Evolutionary conservation across 371 early-diverging fungal genomes (phyloP).

Genomic region (Saksenaea vasiformis): DNA sequence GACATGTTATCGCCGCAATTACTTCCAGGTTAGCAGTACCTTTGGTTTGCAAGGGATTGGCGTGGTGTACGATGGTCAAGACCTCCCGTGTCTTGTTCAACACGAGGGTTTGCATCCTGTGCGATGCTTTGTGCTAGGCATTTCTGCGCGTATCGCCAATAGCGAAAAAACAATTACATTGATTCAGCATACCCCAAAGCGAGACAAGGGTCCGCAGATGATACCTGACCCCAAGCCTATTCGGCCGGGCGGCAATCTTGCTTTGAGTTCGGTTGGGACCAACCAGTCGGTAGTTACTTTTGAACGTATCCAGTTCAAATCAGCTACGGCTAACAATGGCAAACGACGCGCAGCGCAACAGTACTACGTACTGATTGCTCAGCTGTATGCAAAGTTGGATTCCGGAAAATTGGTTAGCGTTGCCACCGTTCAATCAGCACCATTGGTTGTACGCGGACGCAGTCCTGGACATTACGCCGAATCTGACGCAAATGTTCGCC

Average conservation of each 20-base stretch:
- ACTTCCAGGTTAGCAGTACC: constrained; percentile 86
- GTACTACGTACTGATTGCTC: constrained; percentile 78
- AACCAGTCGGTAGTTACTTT: constrained; percentile 73
- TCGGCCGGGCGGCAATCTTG: constrained; percentile 61
- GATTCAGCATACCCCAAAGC: constrained; percentile 92
- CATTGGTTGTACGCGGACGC: constrained; percentile 91
- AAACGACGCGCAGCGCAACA: constrained; percentile 90
- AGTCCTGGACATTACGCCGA: constrained; percentile 91
- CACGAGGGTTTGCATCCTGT: constrained; percentile 51
- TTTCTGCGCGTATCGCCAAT: constrained; percentile 75
- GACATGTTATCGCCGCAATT: constrained; percentile 96
- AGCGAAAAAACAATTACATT: constrained; percentile 78
- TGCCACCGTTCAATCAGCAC: constrained; percentile 76
- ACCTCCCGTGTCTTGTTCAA: constrained; percentile 65
- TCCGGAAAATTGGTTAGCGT: constrained; percentile 54
- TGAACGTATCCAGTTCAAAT: constrained; percentile 95
- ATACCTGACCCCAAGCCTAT: constrained; percentile 66
- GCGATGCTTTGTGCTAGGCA: constrained; percentile 67
- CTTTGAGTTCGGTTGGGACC: constrained; percentile 53
- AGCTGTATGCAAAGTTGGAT: constrained; percentile 69
- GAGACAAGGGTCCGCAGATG: constrained; percentile 91
- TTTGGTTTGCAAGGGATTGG: constrained; percentile 63
- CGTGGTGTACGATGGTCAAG: constrained; percentile 40
- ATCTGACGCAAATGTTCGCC: background rate
- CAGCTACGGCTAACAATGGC: constrained; percentile 93